Percentiles rank a stretch among this genome's conserved stretches.
Evolutionary conservation across 129 eudicot species (phyloP).

Genomic region (Ambrosia artemisiifolia): DNA sequence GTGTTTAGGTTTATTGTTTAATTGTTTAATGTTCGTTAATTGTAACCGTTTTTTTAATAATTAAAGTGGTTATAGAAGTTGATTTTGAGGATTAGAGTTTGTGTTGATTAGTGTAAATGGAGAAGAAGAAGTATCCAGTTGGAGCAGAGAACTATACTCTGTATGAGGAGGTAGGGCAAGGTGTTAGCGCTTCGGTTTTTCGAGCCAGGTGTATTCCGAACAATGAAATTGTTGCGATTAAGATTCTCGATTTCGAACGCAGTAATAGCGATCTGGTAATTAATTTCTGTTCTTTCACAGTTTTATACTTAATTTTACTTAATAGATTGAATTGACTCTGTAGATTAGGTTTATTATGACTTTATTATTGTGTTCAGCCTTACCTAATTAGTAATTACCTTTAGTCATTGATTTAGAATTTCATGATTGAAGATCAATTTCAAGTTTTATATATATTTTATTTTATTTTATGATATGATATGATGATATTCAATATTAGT

Average conservation of each 20-base stretch:
- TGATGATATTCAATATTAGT: too few relatives aligned
- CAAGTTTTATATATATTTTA: background rate
- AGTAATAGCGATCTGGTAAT: conserved; percentile 80
- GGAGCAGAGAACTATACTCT: conserved; percentile 64
- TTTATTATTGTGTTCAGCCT: background rate
- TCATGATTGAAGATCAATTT: background rate
- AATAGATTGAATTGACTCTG: background rate
- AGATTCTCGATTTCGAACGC: conserved; percentile 87
- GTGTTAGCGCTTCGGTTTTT: conserved; percentile 86
- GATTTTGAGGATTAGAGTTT: too few relatives aligned
- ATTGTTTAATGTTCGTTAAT: too few relatives aligned
- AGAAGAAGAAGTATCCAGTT: conserved; percentile 79
- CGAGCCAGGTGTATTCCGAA: conserved; percentile 68
- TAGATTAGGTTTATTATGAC: conserved; percentile 11
- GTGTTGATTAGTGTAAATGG: conserved; percentile 41
- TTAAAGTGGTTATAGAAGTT: too few relatives aligned
- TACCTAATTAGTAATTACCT: too few relatives aligned
- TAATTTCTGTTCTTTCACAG: background rate
- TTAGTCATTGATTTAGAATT: background rate
- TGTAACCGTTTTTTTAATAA: too few relatives aligned
- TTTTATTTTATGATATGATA: too few relatives aligned
- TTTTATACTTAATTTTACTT: background rate
- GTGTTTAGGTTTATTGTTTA: too few relatives aligned
- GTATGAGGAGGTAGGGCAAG: conserved; percentile 88
- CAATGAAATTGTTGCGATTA: conserved; percentile 82